These are phyloP conservation scores for Chenopodium formosanum DNA, from an alignment of 148 eudicot species.

Conservation along the genomic window DNA sequence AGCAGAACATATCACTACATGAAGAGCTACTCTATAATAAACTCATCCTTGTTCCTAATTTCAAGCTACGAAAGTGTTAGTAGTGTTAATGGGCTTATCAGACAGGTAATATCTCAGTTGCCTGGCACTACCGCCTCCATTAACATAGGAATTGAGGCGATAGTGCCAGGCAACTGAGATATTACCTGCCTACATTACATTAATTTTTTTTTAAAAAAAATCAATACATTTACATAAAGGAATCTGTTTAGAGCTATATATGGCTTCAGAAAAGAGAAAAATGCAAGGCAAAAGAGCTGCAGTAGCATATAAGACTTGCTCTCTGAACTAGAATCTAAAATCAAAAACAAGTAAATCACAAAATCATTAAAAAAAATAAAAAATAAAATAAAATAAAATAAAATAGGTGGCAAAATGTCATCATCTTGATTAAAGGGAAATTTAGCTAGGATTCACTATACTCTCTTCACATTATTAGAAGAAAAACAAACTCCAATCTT, in stretches of 20 bases:
- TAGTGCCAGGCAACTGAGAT: background rate
- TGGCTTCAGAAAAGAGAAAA: background rate
- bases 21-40: slow-evolving; percentile 3
- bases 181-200: background rate
- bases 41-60: background rate
- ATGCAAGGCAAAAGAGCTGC: background rate
- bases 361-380: background rate
- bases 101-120: too few relatives aligned
- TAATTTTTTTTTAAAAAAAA: background rate
- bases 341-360: background rate
- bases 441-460: background rate
- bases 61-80: background rate
- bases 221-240: too few relatives aligned
- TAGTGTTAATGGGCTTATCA: background rate
- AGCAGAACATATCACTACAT: slow-evolving; percentile 8
- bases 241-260: background rate
- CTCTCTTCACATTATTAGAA: background rate
- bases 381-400: background rate
- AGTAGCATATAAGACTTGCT: background rate
- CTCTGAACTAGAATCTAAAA: background rate
- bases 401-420: background rate
- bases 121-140: too few relatives aligned
- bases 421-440: background rate
- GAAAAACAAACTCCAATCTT: background rate
- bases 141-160: background rate